These are phyloP conservation scores for Colletotrichum kahawae DNA, from an alignment of 2,329 filamentous ascomycete species.

Conservation along the genomic window DNA sequence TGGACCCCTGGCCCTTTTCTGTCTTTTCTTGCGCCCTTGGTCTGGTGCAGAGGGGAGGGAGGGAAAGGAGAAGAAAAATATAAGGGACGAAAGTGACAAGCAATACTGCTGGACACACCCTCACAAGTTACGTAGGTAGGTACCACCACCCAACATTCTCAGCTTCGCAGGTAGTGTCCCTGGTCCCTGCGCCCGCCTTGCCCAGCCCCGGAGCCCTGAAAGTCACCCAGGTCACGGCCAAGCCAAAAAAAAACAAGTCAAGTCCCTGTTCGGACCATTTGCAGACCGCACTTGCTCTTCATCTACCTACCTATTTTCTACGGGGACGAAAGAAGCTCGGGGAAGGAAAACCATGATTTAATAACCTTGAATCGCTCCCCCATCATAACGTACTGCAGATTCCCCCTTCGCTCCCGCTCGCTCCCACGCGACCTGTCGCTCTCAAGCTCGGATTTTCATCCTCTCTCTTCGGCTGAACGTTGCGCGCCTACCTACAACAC, in stretches of 20 bases:
- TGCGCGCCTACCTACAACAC: neutral
- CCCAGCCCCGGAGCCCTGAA: conserved; percentile 19
- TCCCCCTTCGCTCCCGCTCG: neutral
- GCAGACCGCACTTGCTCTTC: conserved; percentile 7
- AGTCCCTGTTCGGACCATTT: neutral
- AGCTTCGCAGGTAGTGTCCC: neutral
- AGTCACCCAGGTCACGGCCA: conserved; percentile 3
- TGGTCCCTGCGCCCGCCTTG: conserved; percentile 8
- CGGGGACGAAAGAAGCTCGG: conserved; percentile 7
- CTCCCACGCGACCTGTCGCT: neutral
- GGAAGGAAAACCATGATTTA: conserved; percentile 10
- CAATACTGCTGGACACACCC: neutral
- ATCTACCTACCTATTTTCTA: conserved; percentile 5
- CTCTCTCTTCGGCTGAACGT: neutral
- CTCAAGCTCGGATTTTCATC: neutral
- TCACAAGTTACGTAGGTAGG: neutral
- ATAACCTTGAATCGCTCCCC: conserved; percentile 15
- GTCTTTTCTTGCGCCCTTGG: neutral
- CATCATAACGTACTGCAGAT: neutral
- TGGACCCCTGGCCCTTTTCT: conserved; percentile 1
- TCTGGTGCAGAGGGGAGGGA: neutral
- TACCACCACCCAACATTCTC: neutral
- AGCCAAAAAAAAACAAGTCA: neutral
- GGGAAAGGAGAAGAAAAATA: neutral
- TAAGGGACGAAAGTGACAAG: neutral